Conservation (phyloP, 768 basidiomycete species). For the Lentinula edodes region DNA sequence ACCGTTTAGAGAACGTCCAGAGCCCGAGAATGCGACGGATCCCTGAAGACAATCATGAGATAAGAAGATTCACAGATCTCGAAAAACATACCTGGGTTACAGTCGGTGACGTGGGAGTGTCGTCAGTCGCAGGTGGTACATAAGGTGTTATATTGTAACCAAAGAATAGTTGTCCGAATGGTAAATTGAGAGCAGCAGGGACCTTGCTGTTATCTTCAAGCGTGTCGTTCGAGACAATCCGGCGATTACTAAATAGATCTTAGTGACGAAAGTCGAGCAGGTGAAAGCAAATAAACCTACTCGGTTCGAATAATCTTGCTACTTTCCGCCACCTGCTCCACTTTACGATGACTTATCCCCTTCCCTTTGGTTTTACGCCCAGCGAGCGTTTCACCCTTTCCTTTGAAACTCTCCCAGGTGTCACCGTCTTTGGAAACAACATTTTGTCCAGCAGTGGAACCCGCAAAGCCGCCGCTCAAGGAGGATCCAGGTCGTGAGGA, state of each 20-base stretch:
- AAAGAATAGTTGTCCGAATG: conserved; percentile 94
- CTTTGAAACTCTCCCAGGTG: conserved; percentile 94
- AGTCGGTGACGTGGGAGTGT: conserved; percentile 22
- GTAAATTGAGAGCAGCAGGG: conserved; percentile 85
- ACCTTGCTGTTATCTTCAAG: conserved; percentile 72
- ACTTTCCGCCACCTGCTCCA: conserved; percentile 69
- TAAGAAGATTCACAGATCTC: not conserved
- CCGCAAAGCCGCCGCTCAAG: conserved; percentile 62
- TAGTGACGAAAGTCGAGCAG: not conserved
- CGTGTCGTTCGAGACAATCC: conserved; percentile 76
- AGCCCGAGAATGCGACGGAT: conserved; percentile 51
- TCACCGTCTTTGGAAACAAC: conserved; percentile 71
- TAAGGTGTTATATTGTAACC: conserved; percentile 83
- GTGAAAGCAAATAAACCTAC: conserved; percentile 41
- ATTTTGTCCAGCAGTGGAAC: conserved; percentile 38
- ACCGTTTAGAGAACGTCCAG: conserved; percentile 65
- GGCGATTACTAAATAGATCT: conserved; percentile 56
- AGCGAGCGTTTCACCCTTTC: conserved; percentile 84
- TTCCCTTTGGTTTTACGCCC: conserved; percentile 95
- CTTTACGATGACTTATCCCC: conserved; percentile 79
- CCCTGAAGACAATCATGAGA: conserved; percentile 20
- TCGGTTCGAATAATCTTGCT: conserved; percentile 91
- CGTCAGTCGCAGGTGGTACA: conserved; percentile 38
- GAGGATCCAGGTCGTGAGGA: conserved; percentile 79
- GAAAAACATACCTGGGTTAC: conserved; percentile 24